These are phyloP conservation scores for Fusarium albosuccineum DNA, from an alignment of 2,329 filamentous ascomycete species.

Conservation along the genomic window DNA sequence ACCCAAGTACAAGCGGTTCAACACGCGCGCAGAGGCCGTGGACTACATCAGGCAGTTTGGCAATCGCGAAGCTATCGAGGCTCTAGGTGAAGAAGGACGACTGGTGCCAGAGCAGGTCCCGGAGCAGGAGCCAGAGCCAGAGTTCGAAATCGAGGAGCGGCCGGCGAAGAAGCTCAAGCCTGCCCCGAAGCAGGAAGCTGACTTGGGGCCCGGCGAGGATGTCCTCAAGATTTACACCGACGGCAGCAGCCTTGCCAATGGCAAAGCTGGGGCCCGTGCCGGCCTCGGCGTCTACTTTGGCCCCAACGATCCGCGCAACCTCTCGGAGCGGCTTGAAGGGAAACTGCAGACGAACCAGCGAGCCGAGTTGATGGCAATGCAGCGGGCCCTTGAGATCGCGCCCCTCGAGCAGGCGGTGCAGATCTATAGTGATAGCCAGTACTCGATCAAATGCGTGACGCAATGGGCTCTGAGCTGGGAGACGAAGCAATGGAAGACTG, in stretches of 20 bases:
- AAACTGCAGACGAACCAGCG: slow-evolving; percentile 91
- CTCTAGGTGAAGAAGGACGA: slow-evolving; percentile 51
- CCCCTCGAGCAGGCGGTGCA: slow-evolving; percentile 76
- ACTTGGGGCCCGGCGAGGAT: slow-evolving; percentile 24
- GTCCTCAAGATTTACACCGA: slow-evolving; percentile 69
- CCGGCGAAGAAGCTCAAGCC: slow-evolving; percentile 43
- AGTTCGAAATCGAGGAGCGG: slow-evolving; percentile 36
- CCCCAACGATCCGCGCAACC: slow-evolving; percentile 66
- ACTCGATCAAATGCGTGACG: slow-evolving; percentile 90
- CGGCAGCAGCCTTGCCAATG: slow-evolving; percentile 72
- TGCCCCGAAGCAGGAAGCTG: slow-evolving; percentile 45
- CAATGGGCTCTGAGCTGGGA: slow-evolving; percentile 86
- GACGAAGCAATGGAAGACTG: slow-evolving; percentile 81
- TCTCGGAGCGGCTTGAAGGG: slow-evolving; percentile 82
- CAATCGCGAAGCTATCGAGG: slow-evolving; percentile 58
- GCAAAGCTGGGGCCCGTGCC: slow-evolving; percentile 65
- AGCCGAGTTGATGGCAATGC: slow-evolving; percentile 91
- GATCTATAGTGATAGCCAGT: slow-evolving; percentile 91
- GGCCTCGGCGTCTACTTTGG: slow-evolving; percentile 77
- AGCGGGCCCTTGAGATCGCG: slow-evolving; percentile 83
- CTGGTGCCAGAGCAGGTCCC: slow-evolving; percentile 20
- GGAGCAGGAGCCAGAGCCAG: slow-evolving; percentile 2
- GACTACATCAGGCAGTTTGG: slow-evolving; percentile 74
- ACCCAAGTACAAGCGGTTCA: slow-evolving; percentile 77
- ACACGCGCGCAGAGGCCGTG: slow-evolving; percentile 78